Evolutionary conservation across 345 rosid genomes (phyloP), one percentile per base, ranked within the genome.

Genomic region (Luvunga scandens): DNA sequence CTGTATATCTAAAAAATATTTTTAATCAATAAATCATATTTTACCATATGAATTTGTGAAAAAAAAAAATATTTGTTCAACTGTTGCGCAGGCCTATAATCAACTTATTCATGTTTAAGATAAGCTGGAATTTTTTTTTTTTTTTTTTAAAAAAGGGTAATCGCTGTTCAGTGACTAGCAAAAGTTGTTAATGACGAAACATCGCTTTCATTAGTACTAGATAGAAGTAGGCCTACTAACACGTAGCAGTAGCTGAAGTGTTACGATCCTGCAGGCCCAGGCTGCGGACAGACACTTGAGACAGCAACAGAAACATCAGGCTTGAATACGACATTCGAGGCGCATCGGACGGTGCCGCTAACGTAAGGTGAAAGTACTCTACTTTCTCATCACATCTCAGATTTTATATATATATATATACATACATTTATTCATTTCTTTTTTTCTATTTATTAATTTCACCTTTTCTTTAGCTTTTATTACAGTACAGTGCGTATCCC

Each of bases 321-420:
- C 61, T 77, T 77, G 76, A 81, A 62, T 75, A 77, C 81, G 60
- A 73, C 48, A 21, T 18, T 34, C 84, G 74, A 81, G 78, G 70
- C 60, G 66, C 48, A 77, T 81, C 81, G n/a, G 78, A 67, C 84
- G 81, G 84, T 81, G 71, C 50, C 34, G 66, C 50, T 34, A 68
- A 76, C 21, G n/a, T 65, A 73, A 57, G 21, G 69, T 24, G 53
- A 55, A 65, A 71, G 72, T 72, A 66, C 66, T 48, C 6, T 45
- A 1, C 72, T 53, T 71, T 57, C 21, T 18, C 3, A 56, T 4
- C n/a, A 27, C 48, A 22, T 42, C 30, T 25, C 72, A 45, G 14
- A 13, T 39, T 3, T 2, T 3, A 5, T 25, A 33, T 38, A 38
- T 6, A 8, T 38, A 38, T 38, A 38, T 1, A 8, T 2, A 7